Percentiles rank a stretch among this genome's conserved stretches.
These are phyloP conservation scores for Teratosphaeria pseudoeucalypti DNA, from an alignment of 2,329 filamentous ascomycete species.

Conservation along the genomic window DNA sequence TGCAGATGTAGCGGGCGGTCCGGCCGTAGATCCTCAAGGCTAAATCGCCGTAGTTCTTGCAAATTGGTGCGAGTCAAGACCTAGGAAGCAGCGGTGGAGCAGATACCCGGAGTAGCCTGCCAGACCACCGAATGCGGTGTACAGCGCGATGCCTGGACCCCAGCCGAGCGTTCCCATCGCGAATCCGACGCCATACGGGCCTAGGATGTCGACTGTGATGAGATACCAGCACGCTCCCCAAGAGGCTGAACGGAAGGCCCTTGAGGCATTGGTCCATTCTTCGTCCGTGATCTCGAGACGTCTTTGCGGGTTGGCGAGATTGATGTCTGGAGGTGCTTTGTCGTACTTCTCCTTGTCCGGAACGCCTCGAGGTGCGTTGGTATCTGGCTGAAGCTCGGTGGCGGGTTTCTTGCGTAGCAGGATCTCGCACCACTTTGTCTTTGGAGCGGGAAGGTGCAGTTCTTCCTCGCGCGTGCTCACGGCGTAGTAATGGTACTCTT, in stretches of 20 bases:
- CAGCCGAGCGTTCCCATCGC: constrained; percentile 21
- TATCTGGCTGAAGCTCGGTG: constrained; percentile 1
- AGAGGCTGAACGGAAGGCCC: constrained; percentile 26
- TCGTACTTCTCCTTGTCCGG: neutral
- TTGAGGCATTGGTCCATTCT: constrained; percentile 18
- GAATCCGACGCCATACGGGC: constrained; percentile 24
- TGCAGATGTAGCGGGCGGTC: constrained; percentile 28
- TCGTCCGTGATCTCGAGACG: constrained; percentile 7
- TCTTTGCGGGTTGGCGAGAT: constrained; percentile 7
- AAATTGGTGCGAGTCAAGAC: constrained; percentile 30
- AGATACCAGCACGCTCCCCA: constrained; percentile 20
- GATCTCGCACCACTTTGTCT: constrained; percentile 11
- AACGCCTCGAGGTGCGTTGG: neutral
- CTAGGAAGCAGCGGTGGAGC: constrained; percentile 1
- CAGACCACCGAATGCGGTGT: constrained; percentile 28
- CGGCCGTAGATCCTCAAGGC: constrained; percentile 31
- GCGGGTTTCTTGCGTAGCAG: constrained; percentile 3
- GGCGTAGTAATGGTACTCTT: constrained; percentile 20
- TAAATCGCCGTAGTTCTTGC: constrained; percentile 33
- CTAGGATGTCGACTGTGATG: constrained; percentile 35
- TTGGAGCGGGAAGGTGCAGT: constrained; percentile 4
- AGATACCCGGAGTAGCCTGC: constrained; percentile 11
- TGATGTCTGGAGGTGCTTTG: constrained; percentile 1
- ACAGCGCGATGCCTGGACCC: constrained; percentile 28
- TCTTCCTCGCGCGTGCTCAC: constrained; percentile 14